Percentiles rank a stretch among this genome's conserved stretches.
Conservation (phyloP, 768 basidiomycete species). For the Leccinum subgranulosum region DNA sequence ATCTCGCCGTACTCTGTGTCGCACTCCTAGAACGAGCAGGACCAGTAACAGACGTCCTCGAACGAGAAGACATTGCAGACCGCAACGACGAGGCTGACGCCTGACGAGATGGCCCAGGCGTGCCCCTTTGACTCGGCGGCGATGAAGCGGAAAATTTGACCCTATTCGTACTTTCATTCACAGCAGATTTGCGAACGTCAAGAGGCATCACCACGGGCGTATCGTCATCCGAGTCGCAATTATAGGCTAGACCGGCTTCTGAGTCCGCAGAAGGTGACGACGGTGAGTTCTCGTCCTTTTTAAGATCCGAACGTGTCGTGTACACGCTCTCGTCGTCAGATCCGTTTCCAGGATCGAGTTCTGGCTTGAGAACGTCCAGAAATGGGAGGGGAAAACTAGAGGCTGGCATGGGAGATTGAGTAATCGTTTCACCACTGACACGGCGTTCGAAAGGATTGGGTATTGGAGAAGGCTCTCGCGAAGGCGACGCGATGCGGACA, state of each 20-base stretch:
- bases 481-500: conserved; percentile 28
- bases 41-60: conserved; percentile 7
- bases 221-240: conserved; percentile 31
- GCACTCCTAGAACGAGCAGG: conserved; percentile 21
- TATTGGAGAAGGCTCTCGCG: conserved; percentile 44
- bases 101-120: conserved; percentile 26
- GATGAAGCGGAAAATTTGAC: conserved; percentile 36
- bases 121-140: conserved; percentile 13
- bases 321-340: conserved; percentile 36
- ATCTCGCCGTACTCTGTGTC: conserved; percentile 28
- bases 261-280: conserved; percentile 28
- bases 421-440: conserved; percentile 67
- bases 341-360: conserved; percentile 21
- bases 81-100: conserved; percentile 22
- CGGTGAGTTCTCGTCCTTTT: conserved; percentile 13
- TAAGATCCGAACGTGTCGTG: conserved; percentile 29
- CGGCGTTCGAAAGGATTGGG: conserved; percentile 90
- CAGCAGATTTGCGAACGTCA: conserved; percentile 21
- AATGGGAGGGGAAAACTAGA: conserved; percentile 45
- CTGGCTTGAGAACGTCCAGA: conserved; percentile 50
- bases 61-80: conserved; percentile 19
- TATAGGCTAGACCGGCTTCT: conserved; percentile 39
- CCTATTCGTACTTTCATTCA: conserved; percentile 15
- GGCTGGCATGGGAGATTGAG: conserved; percentile 21
- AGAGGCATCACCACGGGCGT: conserved; percentile 32